phyloP scores from a whole-genome alignment of 148 eudicot species.

The Cornus florida region DNA sequence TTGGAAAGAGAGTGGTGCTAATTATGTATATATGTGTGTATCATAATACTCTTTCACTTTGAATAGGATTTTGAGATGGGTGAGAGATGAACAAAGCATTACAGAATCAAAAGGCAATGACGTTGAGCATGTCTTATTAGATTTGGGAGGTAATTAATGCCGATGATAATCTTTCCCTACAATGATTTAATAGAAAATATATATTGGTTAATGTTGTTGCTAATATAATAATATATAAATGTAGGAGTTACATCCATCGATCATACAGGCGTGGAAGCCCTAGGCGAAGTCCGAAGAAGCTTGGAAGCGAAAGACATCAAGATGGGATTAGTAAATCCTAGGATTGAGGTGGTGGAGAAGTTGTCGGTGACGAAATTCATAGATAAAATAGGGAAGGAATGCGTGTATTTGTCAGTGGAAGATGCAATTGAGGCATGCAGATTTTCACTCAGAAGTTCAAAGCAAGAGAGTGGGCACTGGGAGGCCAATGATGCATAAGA shows the following conservation, averaged over 20 bases:
- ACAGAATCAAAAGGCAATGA: no score
- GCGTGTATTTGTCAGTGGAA: conserved; percentile 49
- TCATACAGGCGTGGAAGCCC: conserved; percentile 76
- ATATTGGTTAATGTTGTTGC: not conserved
- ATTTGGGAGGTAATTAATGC: no score
- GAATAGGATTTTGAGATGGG: not conserved
- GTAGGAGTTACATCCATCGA: conserved; percentile 83
- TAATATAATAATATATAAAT: conserved; percentile 1
- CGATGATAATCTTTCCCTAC: no score
- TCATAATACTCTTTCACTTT: not conserved
- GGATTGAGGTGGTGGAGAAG: conserved; percentile 77
- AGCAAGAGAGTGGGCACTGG: not conserved
- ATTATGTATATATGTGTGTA: not conserved
- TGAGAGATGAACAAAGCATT: no score
- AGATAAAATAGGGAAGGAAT: conserved; percentile 60
- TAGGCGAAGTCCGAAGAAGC: conserved; percentile 52
- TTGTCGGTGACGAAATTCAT: conserved; percentile 50
- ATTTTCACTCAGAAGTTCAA: conserved; percentile 45
- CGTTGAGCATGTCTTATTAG: no score
- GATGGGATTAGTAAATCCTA: conserved; percentile 69
- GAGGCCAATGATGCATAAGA: not conserved
- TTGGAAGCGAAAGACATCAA: conserved; percentile 48
- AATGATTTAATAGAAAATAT: no score
- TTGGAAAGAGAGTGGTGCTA: not conserved
- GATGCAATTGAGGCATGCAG: conserved; percentile 65